Conservation (phyloP, 129 eudicot species). For the Heracleum sosnowskyi region DNA sequence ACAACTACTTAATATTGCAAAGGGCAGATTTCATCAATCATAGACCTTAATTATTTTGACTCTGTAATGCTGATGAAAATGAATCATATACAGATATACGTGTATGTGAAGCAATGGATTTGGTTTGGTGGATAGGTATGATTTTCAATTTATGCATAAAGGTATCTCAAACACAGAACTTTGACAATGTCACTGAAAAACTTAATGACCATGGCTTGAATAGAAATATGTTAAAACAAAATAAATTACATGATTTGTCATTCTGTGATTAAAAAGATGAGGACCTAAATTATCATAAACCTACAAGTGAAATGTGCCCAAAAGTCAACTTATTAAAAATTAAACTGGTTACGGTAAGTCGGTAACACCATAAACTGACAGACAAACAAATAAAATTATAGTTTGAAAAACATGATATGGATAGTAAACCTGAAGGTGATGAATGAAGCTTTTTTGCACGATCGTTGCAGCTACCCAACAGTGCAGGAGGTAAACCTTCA, state of each 20-base stretch:
- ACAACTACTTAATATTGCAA: background rate
- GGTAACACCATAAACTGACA: background rate
- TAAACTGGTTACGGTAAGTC: background rate
- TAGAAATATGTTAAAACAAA: background rate
- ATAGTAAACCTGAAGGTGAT: conserved; percentile 67
- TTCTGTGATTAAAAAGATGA: background rate
- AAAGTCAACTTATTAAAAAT: background rate
- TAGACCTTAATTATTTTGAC: background rate
- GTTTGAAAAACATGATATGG: background rate
- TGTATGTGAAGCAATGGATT: background rate
- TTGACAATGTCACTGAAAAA: background rate
- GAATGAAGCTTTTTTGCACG: conserved; percentile 93
- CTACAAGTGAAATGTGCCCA: background rate
- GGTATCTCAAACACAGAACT: background rate
- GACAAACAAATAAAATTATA: background rate
- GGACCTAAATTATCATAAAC: background rate
- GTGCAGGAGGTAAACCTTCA: conserved; percentile 86
- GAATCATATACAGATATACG: background rate
- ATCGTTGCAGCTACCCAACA: conserved; percentile 92
- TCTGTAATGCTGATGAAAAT: background rate
- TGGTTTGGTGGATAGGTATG: background rate
- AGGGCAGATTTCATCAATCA: background rate
- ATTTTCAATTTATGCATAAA: background rate
- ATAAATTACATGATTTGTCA: background rate
- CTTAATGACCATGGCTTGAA: background rate